phyloP scores from a whole-genome alignment of 2,329 filamentous ascomycete species.

The Falciphora oryzae region DNA sequence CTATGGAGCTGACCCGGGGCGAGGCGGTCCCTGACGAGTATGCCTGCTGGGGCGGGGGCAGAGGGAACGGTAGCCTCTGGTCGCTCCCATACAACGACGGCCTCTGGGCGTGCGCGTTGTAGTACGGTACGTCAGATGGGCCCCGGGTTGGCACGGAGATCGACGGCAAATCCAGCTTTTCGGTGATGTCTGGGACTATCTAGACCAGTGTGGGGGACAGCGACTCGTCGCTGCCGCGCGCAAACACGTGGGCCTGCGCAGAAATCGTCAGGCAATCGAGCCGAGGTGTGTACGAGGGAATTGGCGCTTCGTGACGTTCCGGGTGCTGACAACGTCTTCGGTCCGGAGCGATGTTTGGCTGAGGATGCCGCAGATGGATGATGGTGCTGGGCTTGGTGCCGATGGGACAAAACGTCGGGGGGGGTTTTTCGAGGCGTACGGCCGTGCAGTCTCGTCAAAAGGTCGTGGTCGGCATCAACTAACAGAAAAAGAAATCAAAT shows the following conservation, averaged over 20 bases:
- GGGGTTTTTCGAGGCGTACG: not conserved
- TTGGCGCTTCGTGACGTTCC: not conserved
- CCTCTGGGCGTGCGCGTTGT: conserved; percentile 60
- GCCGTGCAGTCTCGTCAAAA: not conserved
- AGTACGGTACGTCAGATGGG: conserved; percentile 64
- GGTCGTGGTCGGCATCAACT: conserved; percentile 1
- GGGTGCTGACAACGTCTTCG: not conserved
- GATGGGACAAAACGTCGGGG: too few relatives aligned
- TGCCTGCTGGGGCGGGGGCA: conserved; percentile 63
- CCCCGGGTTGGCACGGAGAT: conserved; percentile 79
- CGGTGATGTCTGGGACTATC: conserved; percentile 31
- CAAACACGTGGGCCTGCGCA: not conserved
- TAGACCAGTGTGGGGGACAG: not conserved
- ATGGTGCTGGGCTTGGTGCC: not conserved
- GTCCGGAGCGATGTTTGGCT: not conserved
- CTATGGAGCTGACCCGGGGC: conserved; percentile 70
- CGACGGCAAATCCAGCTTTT: conserved; percentile 91
- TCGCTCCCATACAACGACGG: conserved; percentile 61
- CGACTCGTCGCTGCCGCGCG: not conserved
- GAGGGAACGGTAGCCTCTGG: conserved; percentile 63
- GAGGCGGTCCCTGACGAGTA: conserved; percentile 68
- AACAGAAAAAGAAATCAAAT: not conserved
- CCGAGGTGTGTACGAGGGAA: not conserved
- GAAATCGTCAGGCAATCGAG: not conserved
- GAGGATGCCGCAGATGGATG: not conserved